Evolutionary conservation across 1,284 basidiomycete genomes (phyloP).

Genomic region (Tilletiopsis washingtonensis): DNA sequence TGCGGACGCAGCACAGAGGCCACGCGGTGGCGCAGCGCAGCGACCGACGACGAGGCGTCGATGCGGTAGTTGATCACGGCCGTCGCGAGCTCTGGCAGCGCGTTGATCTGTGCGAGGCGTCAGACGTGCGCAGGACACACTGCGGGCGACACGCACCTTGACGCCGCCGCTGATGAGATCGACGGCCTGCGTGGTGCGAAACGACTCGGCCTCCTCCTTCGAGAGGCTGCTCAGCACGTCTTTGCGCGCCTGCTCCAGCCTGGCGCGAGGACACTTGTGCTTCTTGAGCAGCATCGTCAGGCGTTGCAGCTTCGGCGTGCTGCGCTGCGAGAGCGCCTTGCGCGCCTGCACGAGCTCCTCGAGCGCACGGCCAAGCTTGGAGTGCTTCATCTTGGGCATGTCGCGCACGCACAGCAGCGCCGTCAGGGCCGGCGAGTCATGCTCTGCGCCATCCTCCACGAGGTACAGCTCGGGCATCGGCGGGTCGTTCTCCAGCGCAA

Average conservation of each 20-base stretch:
- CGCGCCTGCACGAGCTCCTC: background rate
- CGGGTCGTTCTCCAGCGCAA: conserved; percentile 56
- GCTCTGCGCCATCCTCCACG: conserved; percentile 19
- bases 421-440: conserved; percentile 47
- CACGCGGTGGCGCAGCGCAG: conserved; percentile 51
- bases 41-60: conserved; percentile 52
- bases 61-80: conserved; percentile 61
- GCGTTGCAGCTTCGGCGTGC: too few relatives aligned
- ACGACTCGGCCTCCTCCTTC: conserved; percentile 49
- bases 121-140: too few relatives aligned
- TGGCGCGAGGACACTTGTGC: too few relatives aligned
- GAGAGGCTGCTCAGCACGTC: background rate
- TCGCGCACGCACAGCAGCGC: conserved; percentile 54
- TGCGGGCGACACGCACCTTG: too few relatives aligned
- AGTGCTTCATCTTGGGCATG: conserved; percentile 50
- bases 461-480: conserved; percentile 47
- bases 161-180: conserved; percentile 63
- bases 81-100: conserved; percentile 56
- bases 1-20: conserved; percentile 50
- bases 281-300: too few relatives aligned
- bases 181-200: conserved; percentile 63
- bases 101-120: too few relatives aligned
- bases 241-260: background rate
- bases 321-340: too few relatives aligned
- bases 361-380: background rate